Base-by-base conservation (phyloP, 129 eudicot genomes). In the Flaveria linearis region DNA sequence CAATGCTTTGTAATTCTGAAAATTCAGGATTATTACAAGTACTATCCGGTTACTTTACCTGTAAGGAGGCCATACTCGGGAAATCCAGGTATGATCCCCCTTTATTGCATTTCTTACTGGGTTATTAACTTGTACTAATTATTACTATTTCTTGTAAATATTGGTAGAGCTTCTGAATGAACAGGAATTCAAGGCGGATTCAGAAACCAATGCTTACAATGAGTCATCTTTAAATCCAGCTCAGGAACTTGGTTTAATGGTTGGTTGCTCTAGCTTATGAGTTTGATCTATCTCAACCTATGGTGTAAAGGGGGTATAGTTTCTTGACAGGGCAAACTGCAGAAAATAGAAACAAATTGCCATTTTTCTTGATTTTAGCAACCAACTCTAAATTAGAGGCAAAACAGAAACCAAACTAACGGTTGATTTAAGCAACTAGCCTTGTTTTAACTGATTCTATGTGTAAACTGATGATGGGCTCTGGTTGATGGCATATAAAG, bases 31-130 rank as follows among this genome's bases (percentile, higher is more conserved):
- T 94, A 94, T 67, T 86, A 89, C 78, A 71, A 87, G 50, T 50
- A 87, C 76, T 89, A 94, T 82, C 98, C 98, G 18, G 85, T 82
- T 71, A 88, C 90, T 58, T 91, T 91, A 72, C 98, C 98, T 62
- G 11, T 87, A 79, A 88, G 97, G 78, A 85, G 87, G 69, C 98
- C 98, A 58, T 94, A 94, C 86, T 76, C 89, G 1, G 98, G 98
- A 82, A 82, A 89, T 83, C 98, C 98, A 81, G 93, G 98, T 88
- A 81, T 22, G 13, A 20, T 53, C 61, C 74, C 74, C 17, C 62
- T 23, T 8, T 73, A 26, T 56, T 55, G 49, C 61, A 23, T 63
- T 71, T 67, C 49, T 72, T 74, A 10, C 20, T 63, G 53, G 7
- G 17, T 46, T 52, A 11, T 64, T 15, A 45, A 60, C 45, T 49